Percentiles rank a stretch among this genome's conserved stretches.
These are phyloP conservation scores for Lagenaria siceraria DNA, from an alignment of 306 rosid species.

Conservation along the genomic window DNA sequence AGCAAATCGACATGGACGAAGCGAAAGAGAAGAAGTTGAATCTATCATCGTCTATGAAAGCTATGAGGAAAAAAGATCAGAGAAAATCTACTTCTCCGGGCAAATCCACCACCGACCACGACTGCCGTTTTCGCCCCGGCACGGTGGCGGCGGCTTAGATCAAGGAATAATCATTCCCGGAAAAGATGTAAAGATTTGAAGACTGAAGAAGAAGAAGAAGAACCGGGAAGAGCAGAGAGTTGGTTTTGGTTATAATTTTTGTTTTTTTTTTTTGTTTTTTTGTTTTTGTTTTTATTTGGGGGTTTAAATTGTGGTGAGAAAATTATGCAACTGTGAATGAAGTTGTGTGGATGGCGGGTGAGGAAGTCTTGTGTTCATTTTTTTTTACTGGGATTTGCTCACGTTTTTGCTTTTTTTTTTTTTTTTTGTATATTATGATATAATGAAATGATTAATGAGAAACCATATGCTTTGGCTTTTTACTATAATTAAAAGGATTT, in stretches of 20 bases:
- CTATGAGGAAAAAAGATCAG: conserved; percentile 57
- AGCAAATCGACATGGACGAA: conserved; percentile 70
- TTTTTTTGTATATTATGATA: background rate
- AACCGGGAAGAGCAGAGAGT: background rate
- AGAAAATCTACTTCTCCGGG: conserved; percentile 44
- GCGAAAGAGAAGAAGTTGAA: conserved; percentile 50
- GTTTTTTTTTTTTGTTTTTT: background rate
- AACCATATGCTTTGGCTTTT: background rate
- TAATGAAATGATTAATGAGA: background rate
- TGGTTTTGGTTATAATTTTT: background rate
- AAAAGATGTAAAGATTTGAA: background rate
- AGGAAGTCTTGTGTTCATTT: conserved; percentile 5
- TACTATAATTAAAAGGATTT: background rate
- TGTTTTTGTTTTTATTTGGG: background rate
- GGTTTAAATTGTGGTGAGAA: background rate
- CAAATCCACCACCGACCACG: conserved; percentile 24
- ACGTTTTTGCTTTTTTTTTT: background rate
- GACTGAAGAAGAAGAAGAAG: background rate
- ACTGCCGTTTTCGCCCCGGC: conserved; percentile 48
- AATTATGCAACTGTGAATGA: conserved; percentile 9
- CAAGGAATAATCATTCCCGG: background rate
- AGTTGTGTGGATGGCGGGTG: background rate
- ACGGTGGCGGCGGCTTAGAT: conserved; percentile 68
- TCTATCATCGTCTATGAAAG: conserved; percentile 50
- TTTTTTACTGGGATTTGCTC: conserved; percentile 3